Evolutionary conservation across 306 rosid genomes (phyloP).

Genomic region (Purshia tridentata): DNA sequence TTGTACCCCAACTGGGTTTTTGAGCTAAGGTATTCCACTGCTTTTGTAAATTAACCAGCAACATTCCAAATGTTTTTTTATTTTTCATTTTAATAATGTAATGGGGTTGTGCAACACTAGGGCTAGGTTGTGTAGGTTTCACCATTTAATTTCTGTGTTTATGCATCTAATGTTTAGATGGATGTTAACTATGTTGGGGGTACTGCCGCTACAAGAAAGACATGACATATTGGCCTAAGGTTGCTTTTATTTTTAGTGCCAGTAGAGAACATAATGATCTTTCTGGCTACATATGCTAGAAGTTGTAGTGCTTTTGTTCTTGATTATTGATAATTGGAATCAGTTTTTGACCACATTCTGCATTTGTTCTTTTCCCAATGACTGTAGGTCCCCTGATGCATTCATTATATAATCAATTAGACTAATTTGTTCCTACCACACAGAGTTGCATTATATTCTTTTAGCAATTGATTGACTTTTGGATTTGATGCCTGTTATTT

Average conservation of each 20-base stretch:
- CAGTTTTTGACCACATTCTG: not conserved
- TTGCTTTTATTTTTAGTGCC: not conserved
- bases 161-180: no score
- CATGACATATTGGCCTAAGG: no score
- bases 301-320: not conserved
- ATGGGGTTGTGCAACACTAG: not conserved
- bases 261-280: not conserved
- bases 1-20: constrained; percentile 61
- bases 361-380: not conserved
- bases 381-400: not conserved
- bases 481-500: not conserved
- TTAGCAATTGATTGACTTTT: not conserved
- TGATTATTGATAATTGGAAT: not conserved
- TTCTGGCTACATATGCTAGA: not conserved
- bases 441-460: not conserved
- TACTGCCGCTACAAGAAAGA: no score
- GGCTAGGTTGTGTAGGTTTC: no score
- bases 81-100: not conserved
- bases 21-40: constrained; percentile 48
- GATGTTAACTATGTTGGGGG: no score
- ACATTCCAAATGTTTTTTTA: not conserved
- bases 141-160: no score
- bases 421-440: no score
- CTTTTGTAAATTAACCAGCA: not conserved
- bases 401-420: not conserved